Evolutionary conservation across 305 asterid species (phyloP).

Genomic region (Striga hermonthica): DNA sequence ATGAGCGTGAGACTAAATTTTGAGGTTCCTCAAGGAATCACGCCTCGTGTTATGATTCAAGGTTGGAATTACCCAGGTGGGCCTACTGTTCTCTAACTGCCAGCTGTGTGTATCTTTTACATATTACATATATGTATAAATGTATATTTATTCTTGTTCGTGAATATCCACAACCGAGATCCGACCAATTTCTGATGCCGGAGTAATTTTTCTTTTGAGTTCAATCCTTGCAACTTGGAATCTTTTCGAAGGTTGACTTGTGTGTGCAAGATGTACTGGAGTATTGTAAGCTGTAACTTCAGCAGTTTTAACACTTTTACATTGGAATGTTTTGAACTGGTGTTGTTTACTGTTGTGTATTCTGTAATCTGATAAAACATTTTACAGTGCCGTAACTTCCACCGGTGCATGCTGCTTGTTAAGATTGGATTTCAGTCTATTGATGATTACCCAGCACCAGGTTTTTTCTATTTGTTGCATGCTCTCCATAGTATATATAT

Average conservation of each 20-base stretch:
- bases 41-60: conserved; percentile 52
- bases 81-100: conserved; percentile 37
- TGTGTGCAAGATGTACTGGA: conserved; percentile 18
- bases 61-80: conserved; percentile 70
- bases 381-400: too few species aligned
- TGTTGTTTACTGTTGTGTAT: not conserved
- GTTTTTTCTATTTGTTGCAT: too few species aligned
- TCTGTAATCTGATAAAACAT: not conserved
- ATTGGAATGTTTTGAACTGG: conserved; percentile 1
- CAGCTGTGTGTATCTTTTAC: not conserved
- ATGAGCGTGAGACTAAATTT: conserved; percentile 60
- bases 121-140: not conserved
- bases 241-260: not conserved
- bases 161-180: not conserved
- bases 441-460: too few species aligned
- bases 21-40: conserved; percentile 59
- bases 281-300: not conserved
- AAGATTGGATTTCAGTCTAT: too few species aligned
- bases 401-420: too few species aligned
- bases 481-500: too few species aligned
- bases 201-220: conserved; percentile 15
- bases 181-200: not conserved
- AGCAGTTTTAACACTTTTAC: not conserved
- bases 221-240: not conserved
- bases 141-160: not conserved